Evolutionary conservation across 768 basidiomycete genomes (phyloP), one percentile per base, ranked within the genome.

Genomic region (Russula vinacea): DNA sequence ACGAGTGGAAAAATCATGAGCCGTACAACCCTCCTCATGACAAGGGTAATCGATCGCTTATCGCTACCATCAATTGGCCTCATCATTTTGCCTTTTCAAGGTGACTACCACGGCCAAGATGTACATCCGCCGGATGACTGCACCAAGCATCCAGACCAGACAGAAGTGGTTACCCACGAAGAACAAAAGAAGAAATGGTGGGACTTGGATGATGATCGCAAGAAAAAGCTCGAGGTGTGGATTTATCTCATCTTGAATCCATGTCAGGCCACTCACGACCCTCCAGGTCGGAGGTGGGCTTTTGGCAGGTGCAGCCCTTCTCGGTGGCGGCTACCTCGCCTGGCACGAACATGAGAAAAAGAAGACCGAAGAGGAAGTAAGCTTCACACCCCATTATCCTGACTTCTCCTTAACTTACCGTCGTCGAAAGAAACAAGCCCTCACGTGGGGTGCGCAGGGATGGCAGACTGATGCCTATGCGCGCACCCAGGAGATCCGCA

Each of bases 231-330:
- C 40, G 81, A 82, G 76, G 86, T 86, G 58, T 35, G 70, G 54
- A 19, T 32, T 32, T 33, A 4, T 33, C 33, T 33, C 33, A 13
- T 53, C 40, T 22, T 32, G 32, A 33, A 51, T 35, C 29, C 8
- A 14, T 26, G 22, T 45, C 49, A 22, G 33, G 4, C 45, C 62
- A 35, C 45, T 58, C 44, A 53, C 17, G 22, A 19, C 37, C 37
- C 8, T 50, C 35, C 68, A 90, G 88, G 70, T 89, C 62, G 89
- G 84, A 22, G 89, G 85, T 22, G 88, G 85, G 26, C 58, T 90
- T 33, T 74, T 80, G 40, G 84, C 78, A 1, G 88, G 85, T 0
- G 71, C 76, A n/a, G 84, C 79, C 19, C 70, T 76, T 26, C 53
- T 86, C 19, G 86, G 78, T 59, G 85, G 73, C 9, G 88, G 85